Evolutionary conservation across 257 asterid species (phyloP).

Genomic region (Solanum okadae): DNA sequence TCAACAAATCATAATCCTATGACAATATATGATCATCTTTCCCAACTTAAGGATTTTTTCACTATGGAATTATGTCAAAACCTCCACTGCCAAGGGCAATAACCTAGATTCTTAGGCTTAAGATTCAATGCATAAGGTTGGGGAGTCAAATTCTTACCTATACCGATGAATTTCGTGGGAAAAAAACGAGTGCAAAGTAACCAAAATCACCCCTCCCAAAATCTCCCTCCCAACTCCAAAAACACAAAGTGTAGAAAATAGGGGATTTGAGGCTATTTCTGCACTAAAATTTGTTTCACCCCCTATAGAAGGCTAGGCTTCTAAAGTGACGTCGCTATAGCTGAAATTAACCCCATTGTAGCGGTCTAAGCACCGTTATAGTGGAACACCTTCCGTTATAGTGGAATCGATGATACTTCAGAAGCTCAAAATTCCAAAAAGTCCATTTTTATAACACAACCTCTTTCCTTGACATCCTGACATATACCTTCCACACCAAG

Average conservation of each 20-base stretch:
- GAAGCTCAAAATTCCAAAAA: background rate
- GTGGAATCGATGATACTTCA: background rate
- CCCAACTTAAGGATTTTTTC: background rate
- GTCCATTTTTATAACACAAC: no score
- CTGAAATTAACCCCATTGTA: background rate
- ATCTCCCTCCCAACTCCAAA: background rate
- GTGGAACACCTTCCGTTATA: background rate
- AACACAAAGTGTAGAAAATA: background rate
- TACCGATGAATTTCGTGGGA: background rate
- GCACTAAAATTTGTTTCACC: background rate
- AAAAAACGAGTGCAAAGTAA: background rate
- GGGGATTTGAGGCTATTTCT: background rate
- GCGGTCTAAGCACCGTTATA: background rate
- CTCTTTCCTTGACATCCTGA: background rate
- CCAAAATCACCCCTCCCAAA: background rate
- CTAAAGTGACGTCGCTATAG: no score
- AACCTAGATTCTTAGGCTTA: background rate
- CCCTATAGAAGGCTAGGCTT: background rate
- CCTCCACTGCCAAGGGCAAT: background rate
- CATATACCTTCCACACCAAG: background rate
- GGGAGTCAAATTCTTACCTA: background rate
- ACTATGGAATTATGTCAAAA: background rate
- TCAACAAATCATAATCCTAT: background rate
- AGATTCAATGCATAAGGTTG: background rate
- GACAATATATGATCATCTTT: background rate